These are phyloP conservation scores for Monosporozyma aquatica DNA, from an alignment of 805 yeast genomes.

Conservation along the genomic window DNA sequence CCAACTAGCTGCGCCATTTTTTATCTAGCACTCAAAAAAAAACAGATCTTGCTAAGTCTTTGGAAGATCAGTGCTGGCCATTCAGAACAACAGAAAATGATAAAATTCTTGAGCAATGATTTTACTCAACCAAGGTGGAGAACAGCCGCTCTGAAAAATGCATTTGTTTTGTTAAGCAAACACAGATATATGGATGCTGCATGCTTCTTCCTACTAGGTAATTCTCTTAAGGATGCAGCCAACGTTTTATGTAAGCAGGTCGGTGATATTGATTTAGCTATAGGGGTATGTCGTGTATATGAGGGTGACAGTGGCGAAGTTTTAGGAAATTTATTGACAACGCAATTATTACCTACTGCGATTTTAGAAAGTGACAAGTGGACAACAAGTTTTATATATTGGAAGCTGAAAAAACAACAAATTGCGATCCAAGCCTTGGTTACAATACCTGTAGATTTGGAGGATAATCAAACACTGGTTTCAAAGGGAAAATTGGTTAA, in stretches of 20 bases:
- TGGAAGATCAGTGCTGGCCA: conserved; percentile 76
- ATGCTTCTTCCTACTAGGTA: conserved; percentile 74
- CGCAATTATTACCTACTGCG: conserved; percentile 47
- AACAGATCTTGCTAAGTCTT: conserved; percentile 63
- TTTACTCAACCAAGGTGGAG: conserved; percentile 71
- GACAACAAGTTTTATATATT: conserved; percentile 72
- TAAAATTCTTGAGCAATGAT: conserved; percentile 68
- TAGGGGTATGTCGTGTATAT: conserved; percentile 72
- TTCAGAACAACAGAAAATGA: conserved; percentile 74
- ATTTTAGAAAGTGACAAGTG: conserved; percentile 62
- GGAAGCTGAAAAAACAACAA: conserved; percentile 46
- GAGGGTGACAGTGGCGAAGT: conserved; percentile 54
- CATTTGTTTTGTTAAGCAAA: conserved; percentile 80
- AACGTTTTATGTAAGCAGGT: conserved; percentile 62
- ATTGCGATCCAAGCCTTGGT: conserved; percentile 58
- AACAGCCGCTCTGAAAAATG: conserved; percentile 85
- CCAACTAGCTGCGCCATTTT: conserved; percentile 69
- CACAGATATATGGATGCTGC: conserved; percentile 87
- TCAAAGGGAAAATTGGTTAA: conserved; percentile 30
- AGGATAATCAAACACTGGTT: conserved; percentile 22
- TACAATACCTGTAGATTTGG: conserved; percentile 40
- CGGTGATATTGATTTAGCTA: conserved; percentile 61
- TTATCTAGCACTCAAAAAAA: conserved; percentile 70
- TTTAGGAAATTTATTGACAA: conserved; percentile 40
- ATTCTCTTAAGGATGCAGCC: conserved; percentile 64